phyloP scores from a whole-genome alignment of 495 filamentous ascomycete genomes.

The Penicillium subrubescens region DNA sequence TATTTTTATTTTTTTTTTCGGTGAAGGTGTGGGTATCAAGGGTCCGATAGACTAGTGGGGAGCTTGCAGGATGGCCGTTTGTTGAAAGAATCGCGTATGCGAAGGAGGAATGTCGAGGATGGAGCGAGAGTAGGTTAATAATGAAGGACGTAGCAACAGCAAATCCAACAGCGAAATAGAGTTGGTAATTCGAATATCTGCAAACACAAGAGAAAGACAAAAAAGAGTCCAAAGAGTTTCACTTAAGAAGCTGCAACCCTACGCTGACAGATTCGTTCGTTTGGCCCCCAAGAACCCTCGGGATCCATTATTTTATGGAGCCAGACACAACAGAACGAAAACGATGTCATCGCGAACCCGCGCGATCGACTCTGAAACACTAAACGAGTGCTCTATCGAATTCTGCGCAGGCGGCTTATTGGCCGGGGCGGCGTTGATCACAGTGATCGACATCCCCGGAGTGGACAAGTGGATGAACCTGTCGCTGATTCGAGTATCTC shows the following conservation, averaged over 20 bases:
- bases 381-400: constrained; percentile 19
- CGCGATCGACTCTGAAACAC: constrained; percentile 16
- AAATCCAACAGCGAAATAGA: neutral
- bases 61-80: neutral
- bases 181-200: neutral
- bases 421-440: constrained; percentile 10
- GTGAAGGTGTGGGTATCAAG: neutral
- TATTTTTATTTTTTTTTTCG: neutral
- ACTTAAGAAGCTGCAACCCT: neutral
- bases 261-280: constrained; percentile 9
- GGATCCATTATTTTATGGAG: constrained; percentile 13
- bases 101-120: constrained; percentile 12
- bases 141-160: neutral
- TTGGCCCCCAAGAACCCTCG: constrained; percentile 6
- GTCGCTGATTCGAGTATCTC: neutral
- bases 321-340: neutral
- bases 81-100: neutral
- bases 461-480: constrained; percentile 5
- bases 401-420: constrained; percentile 2
- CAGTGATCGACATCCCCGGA: constrained; percentile 14
- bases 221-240: neutral
- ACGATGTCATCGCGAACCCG: constrained; percentile 13
- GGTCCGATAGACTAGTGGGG: neutral
- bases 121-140: constrained; percentile 6
- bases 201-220: neutral